Evolutionary conservation across 495 filamentous ascomycete genomes (phyloP).

Genomic region (Neurospora sp.): DNA sequence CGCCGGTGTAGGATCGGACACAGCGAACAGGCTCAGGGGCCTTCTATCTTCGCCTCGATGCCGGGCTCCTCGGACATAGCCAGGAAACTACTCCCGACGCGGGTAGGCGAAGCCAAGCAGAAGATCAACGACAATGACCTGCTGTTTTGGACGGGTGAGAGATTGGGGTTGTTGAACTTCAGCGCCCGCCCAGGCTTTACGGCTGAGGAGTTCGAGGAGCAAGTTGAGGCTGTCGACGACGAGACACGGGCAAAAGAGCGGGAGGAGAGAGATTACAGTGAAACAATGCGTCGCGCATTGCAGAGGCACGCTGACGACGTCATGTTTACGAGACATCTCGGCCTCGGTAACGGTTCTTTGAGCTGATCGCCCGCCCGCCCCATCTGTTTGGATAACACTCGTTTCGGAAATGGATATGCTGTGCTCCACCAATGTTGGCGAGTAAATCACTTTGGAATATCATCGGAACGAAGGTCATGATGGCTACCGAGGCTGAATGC

Average conservation of each 20-base stretch:
- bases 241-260: slow-evolving; percentile 32
- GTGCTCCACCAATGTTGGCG: neutral
- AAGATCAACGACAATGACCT: slow-evolving; percentile 50
- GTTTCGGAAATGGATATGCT: neutral
- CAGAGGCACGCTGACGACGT: slow-evolving; percentile 77
- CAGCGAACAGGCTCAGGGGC: slow-evolving; percentile 26
- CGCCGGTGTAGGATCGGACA: slow-evolving; percentile 62
- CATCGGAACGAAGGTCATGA: neutral
- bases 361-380: neutral
- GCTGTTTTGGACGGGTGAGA: slow-evolving; percentile 73
- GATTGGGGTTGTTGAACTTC: slow-evolving; percentile 60
- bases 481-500: neutral
- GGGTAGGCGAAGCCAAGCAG: slow-evolving; percentile 24
- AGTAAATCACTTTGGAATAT: neutral
- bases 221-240: slow-evolving; percentile 32
- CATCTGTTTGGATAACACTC: neutral
- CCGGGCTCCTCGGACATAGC: slow-evolving; percentile 52
- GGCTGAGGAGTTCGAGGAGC: slow-evolving; percentile 37
- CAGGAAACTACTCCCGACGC: slow-evolving; percentile 59
- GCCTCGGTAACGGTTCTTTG: slow-evolving; percentile 30
- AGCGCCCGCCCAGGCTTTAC: slow-evolving; percentile 39
- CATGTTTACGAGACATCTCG: slow-evolving; percentile 62
- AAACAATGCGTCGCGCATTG: slow-evolving; percentile 63
- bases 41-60: slow-evolving; percentile 38
- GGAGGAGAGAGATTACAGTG: slow-evolving; percentile 46